A percentile compares a stretch with the other conserved stretches of the same genome.
Conservation (phyloP, 116 monocot species). For the Zostera marina region DNA sequence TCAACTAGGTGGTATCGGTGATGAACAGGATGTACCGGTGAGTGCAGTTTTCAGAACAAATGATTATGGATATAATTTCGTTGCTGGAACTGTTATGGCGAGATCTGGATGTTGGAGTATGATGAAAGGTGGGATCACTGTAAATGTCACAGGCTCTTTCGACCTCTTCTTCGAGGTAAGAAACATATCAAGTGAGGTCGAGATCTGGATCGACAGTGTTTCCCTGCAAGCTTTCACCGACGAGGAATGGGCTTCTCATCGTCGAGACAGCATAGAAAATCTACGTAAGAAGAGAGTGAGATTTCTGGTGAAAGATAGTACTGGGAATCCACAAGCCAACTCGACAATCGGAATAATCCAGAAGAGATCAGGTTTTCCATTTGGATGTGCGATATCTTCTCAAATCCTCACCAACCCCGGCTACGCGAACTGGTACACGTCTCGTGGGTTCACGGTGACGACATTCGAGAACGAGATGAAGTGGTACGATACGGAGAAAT, state of each 20-base stretch:
- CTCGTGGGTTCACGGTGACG: slow-evolving; percentile 6
- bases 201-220: slow-evolving; percentile 70
- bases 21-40: slow-evolving; percentile 15
- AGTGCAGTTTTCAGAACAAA: slow-evolving; percentile 26
- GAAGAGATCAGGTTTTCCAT: background rate
- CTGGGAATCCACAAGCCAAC: background rate
- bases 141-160: slow-evolving; percentile 22
- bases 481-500: slow-evolving; percentile 12
- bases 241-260: slow-evolving; percentile 63
- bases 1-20: slow-evolving; percentile 11
- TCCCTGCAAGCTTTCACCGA: slow-evolving; percentile 70
- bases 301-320: background rate
- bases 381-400: slow-evolving; percentile 7
- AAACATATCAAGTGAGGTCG: slow-evolving; percentile 11
- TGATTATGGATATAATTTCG: slow-evolving; percentile 1
- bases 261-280: slow-evolving; percentile 25
- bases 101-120: slow-evolving; percentile 67
- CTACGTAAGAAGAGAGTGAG: slow-evolving; percentile 13
- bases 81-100: slow-evolving; percentile 36
- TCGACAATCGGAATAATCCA: background rate
- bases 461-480: slow-evolving; percentile 23
- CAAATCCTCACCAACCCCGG: slow-evolving; percentile 7
- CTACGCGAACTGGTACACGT: slow-evolving; percentile 11
- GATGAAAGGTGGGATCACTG: slow-evolving; percentile 79
- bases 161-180: slow-evolving; percentile 52